Evolutionary conservation across 1,284 basidiomycete genomes (phyloP).

Genomic region (Pseudozyma sp.): DNA sequence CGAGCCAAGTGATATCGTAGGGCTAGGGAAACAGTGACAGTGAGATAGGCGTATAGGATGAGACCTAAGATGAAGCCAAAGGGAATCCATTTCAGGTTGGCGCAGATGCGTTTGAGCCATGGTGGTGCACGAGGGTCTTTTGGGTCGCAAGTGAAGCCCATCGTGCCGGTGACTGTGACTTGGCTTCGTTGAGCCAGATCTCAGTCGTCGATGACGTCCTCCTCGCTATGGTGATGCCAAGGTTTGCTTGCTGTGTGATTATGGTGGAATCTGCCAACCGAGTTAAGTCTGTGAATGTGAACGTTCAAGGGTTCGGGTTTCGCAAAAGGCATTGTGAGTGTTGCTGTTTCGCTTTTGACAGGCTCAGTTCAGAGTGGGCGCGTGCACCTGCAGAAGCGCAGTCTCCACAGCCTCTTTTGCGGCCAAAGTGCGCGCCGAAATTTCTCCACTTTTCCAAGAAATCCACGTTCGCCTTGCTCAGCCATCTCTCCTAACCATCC

Average conservation of each 20-base stretch:
- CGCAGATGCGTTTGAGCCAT: conserved; percentile 25
- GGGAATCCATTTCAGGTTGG: conserved; percentile 42
- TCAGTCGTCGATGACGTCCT: no score
- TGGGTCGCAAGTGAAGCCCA: conserved; percentile 48
- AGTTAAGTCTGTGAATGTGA: no score
- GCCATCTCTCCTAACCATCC: not conserved
- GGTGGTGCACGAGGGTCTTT: conserved; percentile 33
- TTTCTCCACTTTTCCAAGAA: conserved; percentile 11
- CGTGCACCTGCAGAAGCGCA: not conserved
- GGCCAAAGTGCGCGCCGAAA: not conserved
- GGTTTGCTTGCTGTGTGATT: no score
- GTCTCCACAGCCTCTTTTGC: not conserved
- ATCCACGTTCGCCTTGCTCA: conserved; percentile 4
- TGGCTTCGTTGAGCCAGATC: no score
- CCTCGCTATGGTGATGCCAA: no score
- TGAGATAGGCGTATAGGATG: conserved; percentile 46
- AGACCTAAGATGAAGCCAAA: conserved; percentile 47
- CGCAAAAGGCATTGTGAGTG: no score
- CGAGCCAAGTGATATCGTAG: conserved; percentile 33
- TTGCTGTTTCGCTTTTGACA: no score
- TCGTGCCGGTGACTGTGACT: conserved; percentile 5
- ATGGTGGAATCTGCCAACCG: no score
- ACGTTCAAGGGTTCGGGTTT: no score
- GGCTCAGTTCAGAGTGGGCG: no score
- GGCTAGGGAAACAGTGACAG: conserved; percentile 38